phyloP scores from a whole-genome alignment of 2,329 filamentous ascomycete genomes.

The Cyphellophora attinorum region DNA sequence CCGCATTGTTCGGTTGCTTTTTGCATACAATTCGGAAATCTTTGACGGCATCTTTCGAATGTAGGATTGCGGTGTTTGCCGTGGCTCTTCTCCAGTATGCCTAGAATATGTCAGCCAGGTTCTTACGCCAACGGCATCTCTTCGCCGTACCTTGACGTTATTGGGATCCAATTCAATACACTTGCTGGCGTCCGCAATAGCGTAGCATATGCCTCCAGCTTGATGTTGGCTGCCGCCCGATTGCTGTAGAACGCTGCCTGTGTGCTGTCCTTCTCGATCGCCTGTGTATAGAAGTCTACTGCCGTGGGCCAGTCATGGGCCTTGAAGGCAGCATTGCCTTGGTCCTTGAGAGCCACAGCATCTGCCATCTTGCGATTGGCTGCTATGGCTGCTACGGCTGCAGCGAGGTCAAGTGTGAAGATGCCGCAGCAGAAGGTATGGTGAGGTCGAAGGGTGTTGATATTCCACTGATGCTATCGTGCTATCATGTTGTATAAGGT shows the following conservation, averaged over 20 bases:
- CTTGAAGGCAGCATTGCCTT: constrained; percentile 89
- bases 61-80: constrained; percentile 82
- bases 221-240: constrained; percentile 87
- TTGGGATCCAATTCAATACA: constrained; percentile 81
- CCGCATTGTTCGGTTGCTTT: constrained; percentile 78
- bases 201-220: constrained; percentile 89
- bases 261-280: constrained; percentile 72
- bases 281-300: constrained; percentile 74
- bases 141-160: constrained; percentile 66
- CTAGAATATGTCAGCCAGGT: constrained; percentile 31
- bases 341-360: constrained; percentile 77
- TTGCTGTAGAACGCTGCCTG: constrained; percentile 92
- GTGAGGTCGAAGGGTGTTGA: not conserved
- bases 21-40: constrained; percentile 89
- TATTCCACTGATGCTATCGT: not conserved
- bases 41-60: constrained; percentile 75
- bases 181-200: constrained; percentile 80
- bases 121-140: constrained; percentile 2
- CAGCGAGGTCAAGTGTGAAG: too few species aligned
- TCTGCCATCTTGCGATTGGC: constrained; percentile 45
- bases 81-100: constrained; percentile 91
- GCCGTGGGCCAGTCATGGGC: constrained; percentile 78
- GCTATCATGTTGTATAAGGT: not conserved
- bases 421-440: too few species aligned
- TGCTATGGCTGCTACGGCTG: too few species aligned